Base-by-base conservation (phyloP, 805 yeast species). In the Cyberlindnera euphorbiiphila region DNA sequence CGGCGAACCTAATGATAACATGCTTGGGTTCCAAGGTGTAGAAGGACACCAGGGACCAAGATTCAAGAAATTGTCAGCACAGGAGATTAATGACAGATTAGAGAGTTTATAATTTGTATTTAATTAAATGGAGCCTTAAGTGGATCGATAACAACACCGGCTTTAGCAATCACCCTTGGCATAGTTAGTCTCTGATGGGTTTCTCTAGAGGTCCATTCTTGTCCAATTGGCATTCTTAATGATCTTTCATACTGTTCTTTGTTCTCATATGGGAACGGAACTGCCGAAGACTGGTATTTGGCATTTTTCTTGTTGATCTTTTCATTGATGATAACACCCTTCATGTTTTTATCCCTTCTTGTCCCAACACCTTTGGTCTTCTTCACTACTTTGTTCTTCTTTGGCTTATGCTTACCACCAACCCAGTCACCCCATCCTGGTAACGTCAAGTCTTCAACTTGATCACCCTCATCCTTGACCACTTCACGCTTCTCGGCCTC, bases 361-460 rank as follows among this genome's bases (percentile, higher is more conserved):
- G 72, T 70, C 23, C 72, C 71, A 25, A 88, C 79, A 32, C 98
- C 98, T 53, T 81, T 77, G 19, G 85, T 67, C 47, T 77, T 85
- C 51, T 83, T 77, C 24, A 81, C 69, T 39, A 83, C 69, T 57
- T 78, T 82, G 56, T 76, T 74, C 57, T 75, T 78, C 45, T 57
- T 44, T 4, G 39, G 31, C 33, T 42, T 62, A 9, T 64, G 57
- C 15, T 72, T 71, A 9, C 74, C 76, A 25, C 96, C 96, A 9
- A 91, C 84, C 98, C 98, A 93, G 29, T 83, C 85, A 32, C 98
- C 98, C 97, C 98, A 93, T 1, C 98, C 98, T 4, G 97, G 98
- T 36, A 89, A 63, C 0, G 95, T 82, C 32, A 83, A 64, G 57
- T 89, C 96, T 41, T 83, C 81, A 53, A 81, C 88, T 56, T 86